Percentiles rank a stretch among this genome's conserved stretches.
Conservation (phyloP, 306 rosid species). For the cucumber (Cucumis sativus) region DNA sequence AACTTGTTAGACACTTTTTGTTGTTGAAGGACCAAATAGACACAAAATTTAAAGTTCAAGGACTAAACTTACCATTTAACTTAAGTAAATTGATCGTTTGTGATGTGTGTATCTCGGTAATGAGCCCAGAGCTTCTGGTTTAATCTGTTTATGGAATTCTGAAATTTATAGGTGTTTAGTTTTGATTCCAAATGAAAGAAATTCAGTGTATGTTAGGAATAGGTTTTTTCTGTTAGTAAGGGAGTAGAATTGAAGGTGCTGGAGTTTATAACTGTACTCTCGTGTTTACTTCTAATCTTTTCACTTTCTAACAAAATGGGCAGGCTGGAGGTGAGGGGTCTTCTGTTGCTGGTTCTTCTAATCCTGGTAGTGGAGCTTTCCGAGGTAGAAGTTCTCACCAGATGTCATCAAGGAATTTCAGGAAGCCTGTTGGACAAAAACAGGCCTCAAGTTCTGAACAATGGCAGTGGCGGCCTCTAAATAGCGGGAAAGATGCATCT, state of each 20-base stretch:
- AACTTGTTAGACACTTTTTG: no score
- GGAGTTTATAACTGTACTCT: background rate
- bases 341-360: background rate
- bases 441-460: background rate
- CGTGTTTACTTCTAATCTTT: background rate
- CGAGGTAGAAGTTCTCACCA: background rate
- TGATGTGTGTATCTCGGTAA: background rate
- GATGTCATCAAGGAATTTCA: background rate
- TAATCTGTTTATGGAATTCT: background rate
- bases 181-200: background rate
- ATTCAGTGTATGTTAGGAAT: background rate
- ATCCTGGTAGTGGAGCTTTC: background rate
- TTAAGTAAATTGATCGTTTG: background rate
- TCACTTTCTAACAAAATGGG: background rate
- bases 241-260: background rate
- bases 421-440: background rate
- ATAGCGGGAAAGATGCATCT: background rate
- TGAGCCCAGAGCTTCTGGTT: background rate
- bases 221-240: background rate
- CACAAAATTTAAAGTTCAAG: no score
- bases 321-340: slow-evolving; percentile 3
- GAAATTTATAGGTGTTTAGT: background rate
- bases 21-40: no score
- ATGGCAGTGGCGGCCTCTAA: background rate
- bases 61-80: no score